phyloP scores from a whole-genome alignment of 495 filamentous ascomycete genomes.

The Neurospora sp. region DNA sequence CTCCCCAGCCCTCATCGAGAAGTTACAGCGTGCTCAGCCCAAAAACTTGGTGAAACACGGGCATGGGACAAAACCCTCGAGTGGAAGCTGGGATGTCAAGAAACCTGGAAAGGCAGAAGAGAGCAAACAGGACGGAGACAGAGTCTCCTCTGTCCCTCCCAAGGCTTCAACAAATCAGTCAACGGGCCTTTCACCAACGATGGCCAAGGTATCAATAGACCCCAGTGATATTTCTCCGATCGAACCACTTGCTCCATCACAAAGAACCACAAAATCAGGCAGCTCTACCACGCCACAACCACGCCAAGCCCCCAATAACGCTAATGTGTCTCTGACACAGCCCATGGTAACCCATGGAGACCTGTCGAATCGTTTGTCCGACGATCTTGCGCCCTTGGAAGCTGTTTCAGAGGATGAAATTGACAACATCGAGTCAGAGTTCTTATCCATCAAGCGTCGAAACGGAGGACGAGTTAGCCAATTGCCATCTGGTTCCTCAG shows the following conservation, averaged over 20 bases:
- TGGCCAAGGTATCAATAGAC: constrained; percentile 18
- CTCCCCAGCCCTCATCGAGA: constrained; percentile 47
- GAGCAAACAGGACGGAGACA: not conserved
- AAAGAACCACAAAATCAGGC: not conserved
- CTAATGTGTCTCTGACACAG: not conserved
- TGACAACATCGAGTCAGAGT: not conserved
- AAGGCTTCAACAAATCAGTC: constrained; percentile 1
- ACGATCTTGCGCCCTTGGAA: constrained; percentile 5
- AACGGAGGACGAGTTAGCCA: not conserved
- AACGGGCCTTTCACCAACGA: constrained; percentile 20
- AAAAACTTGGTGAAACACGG: not conserved
- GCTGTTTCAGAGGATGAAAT: constrained; percentile 2
- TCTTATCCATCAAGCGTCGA: not conserved
- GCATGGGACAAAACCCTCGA: not conserved
- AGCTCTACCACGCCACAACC: constrained; percentile 5
- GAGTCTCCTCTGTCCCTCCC: not conserved
- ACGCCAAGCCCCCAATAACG: not conserved
- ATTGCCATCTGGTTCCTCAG: not conserved
- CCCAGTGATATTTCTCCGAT: constrained; percentile 1
- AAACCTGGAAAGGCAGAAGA: not conserved
- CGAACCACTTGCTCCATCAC: not conserved
- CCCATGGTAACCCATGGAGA: constrained; percentile 3
- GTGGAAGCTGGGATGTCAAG: not conserved
- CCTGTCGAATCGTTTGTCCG: not conserved
- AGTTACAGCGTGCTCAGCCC: constrained; percentile 9